Base-by-base conservation (phyloP, 169 alveolate genomes). In the Plasmodium coatneyi region DNA sequence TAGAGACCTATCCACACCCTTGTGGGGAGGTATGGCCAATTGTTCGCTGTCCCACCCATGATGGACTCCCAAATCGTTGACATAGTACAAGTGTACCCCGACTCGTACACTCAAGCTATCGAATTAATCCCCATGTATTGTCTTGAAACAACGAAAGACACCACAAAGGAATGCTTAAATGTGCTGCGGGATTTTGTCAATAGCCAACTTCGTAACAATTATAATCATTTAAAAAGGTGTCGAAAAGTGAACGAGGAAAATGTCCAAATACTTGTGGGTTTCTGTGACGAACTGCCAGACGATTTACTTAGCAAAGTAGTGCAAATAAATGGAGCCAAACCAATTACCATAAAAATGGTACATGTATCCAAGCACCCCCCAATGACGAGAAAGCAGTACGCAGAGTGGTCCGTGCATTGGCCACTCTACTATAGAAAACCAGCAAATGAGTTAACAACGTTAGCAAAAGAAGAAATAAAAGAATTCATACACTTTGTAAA, bases 341-440 rank as follows among this genome's bases (percentile, higher is more conserved):
- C 83, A 25, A 30, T 71, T 16, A 71, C 49, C 56, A 87, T 78
- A 30, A 76, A 56, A 56, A 79, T 78, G 80, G 71, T 87, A 25
- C 78, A 89, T 49, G 97, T 96, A 39, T 97, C 98, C 52, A 95
- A 78, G 76, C 80, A 96, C 78, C 92, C 97, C 46, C 98, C 98
- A 6, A 70, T 93, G 49, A 96, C 97, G 25, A 82, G 71, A 54
- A 96, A 96, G 43, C 97, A 96, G 74, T 96, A 83, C 86, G 39
- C 60, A 3, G 92, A 96, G 74, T 96, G 97, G 95, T 96, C 97
- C 16, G 76, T 32, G n/a, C 76, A 78, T 83, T 97, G 98, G 98
- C 98, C 98, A 12, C 83, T 96, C 74, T 92, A 95, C 84, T 97
- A 83, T 82, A 84, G 96, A 41, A 95, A 95, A 87, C 98, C 98